These are phyloP conservation scores for Citrus mangshanensis DNA, from an alignment of 345 rosid species.

Conservation along the genomic window DNA sequence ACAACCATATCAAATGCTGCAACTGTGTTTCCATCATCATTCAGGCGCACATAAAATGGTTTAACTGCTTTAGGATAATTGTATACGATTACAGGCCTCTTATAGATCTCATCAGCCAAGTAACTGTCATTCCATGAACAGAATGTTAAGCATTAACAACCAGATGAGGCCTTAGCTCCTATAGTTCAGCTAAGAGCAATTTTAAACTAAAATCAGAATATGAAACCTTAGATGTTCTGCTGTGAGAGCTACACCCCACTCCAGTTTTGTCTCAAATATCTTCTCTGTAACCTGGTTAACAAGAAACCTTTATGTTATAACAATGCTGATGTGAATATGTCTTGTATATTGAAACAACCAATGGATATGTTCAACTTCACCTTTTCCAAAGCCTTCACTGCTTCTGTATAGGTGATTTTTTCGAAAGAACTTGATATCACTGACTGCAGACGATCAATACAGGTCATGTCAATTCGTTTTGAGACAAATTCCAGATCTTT, in stretches of 20 bases:
- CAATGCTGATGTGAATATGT: background rate
- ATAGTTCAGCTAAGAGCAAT: background rate
- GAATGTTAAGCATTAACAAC: background rate
- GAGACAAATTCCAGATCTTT: slow-evolving; percentile 63
- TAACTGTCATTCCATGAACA: slow-evolving; percentile 40
- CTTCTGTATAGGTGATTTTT: slow-evolving; percentile 63
- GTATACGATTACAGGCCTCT: slow-evolving; percentile 56
- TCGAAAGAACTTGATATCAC: slow-evolving; percentile 37
- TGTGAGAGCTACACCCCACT: slow-evolving; percentile 64
- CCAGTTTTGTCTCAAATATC: slow-evolving; percentile 50
- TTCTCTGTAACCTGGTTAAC: slow-evolving; percentile 42
- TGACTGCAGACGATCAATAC: slow-evolving; percentile 51
- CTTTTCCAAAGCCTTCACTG: slow-evolving; percentile 52
- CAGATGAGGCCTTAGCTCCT: background rate
- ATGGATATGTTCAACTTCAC: slow-evolving; percentile 22
- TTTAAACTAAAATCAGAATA: background rate
- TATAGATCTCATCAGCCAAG: slow-evolving; percentile 68
- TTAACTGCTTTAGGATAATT: slow-evolving; percentile 58
- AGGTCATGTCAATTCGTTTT: slow-evolving; percentile 54
- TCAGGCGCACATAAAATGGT: slow-evolving; percentile 66
- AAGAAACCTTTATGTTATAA: background rate
- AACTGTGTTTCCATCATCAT: slow-evolving; percentile 72
- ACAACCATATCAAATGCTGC: slow-evolving; percentile 89
- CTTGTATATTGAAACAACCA: background rate
- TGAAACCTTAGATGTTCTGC: slow-evolving; percentile 76